These are phyloP conservation scores for Trichophyton mentagrophytes DNA, from an alignment of 2,329 filamentous ascomycete species.

Conservation along the genomic window DNA sequence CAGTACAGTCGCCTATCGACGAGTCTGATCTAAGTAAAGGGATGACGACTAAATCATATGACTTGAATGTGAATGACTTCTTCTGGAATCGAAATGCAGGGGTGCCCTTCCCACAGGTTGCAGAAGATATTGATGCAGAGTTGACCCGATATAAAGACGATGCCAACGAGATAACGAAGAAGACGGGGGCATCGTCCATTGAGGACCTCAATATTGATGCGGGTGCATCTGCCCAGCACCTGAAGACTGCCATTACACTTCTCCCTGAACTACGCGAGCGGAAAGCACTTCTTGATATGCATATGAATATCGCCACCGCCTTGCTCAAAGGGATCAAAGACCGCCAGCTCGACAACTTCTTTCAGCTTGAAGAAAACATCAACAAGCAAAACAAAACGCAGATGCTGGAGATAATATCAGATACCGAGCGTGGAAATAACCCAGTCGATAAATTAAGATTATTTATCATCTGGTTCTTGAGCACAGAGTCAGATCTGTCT, in stretches of 20 bases:
- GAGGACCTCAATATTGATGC: constrained; percentile 88
- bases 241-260: constrained; percentile 89
- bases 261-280: constrained; percentile 84
- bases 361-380: constrained; percentile 85
- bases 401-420: constrained; percentile 74
- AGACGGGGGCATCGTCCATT: constrained; percentile 81
- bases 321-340: constrained; percentile 76
- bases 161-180: constrained; percentile 83
- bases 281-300: constrained; percentile 90
- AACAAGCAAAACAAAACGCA: constrained; percentile 83
- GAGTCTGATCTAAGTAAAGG: constrained; percentile 62
- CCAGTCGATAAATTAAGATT: constrained; percentile 80
- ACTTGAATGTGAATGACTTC: constrained; percentile 79
- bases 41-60: constrained; percentile 75
- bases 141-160: constrained; percentile 92
- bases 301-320: constrained; percentile 93
- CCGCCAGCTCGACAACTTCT: constrained; percentile 88
- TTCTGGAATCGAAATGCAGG: constrained; percentile 93
- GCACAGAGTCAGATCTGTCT: constrained; percentile 77
- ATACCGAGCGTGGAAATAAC: constrained; percentile 67
- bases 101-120: constrained; percentile 85
- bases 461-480: constrained; percentile 95
- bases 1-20: constrained; percentile 71
- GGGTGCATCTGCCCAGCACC: constrained; percentile 76
- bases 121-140: constrained; percentile 89